Base-by-base conservation (phyloP, 2,329 filamentous ascomycete species). In the Xylaria sp. region DNA sequence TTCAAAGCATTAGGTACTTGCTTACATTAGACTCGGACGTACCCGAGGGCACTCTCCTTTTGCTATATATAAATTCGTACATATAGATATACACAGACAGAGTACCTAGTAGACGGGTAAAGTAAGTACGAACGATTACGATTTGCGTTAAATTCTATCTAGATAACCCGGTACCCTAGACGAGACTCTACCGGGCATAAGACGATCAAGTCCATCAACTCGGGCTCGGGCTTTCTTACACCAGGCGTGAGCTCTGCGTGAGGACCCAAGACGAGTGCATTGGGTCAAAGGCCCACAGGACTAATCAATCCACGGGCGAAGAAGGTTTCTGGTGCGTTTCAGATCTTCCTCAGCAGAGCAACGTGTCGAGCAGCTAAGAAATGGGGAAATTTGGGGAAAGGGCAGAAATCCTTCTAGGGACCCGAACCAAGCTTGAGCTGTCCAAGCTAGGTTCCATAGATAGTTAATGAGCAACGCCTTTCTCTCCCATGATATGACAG, bases 291-390 rank as follows among this genome's bases (percentile, higher is more conserved):
- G 21, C 61, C 21, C 14, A 21, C 50, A 51, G 30, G 14, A 36
- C 34, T 21, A 11, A 11, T 30, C 47, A 27, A 61, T 32, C 12
- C 42, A 68, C n/a, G 48, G 47, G 51, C 12, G 50, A 56, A 9
- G 48, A 53, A 36, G 36, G 62, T 48, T 65, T 65, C 45, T 50
- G 45, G 32, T 30, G 27, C 36, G 66, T 68, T 68, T 68, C 66
- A 68, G 36, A 17, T 47, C 19, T 48, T 65, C 32, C 50, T 57
- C 24, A 17, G 30, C 53, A 51, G 30, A 55, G 36, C 53, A 63
- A 55, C 50, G 19, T 64, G 55, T 45, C 21, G 32, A 56, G 56
- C 42, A 47, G 21, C 48, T 39, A 48, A 55, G 27, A 24, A 42
- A 64, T 55, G 51, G 55, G 24, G 32, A 65, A 48, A 42, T 58